A percentile compares a stretch with the other conserved stretches of the same genome.
These are phyloP conservation scores for Aspergillus novofumigatus DNA, from an alignment of 2,329 filamentous ascomycete species.

Conservation along the genomic window DNA sequence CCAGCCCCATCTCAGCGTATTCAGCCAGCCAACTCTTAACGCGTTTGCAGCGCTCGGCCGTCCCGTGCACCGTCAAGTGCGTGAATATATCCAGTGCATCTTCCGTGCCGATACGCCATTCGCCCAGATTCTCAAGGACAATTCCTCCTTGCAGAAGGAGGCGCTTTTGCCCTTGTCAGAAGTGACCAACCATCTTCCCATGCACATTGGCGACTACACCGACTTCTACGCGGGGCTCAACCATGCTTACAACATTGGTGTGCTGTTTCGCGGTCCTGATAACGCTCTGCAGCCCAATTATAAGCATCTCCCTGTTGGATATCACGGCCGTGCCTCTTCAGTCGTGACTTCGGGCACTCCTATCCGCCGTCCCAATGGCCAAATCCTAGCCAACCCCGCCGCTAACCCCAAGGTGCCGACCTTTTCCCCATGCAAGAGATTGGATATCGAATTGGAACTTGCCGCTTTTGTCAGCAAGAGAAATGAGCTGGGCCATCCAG, in stretches of 20 bases:
- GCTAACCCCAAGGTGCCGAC: constrained; percentile 59
- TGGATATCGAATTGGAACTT: constrained; percentile 79
- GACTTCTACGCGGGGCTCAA: constrained; percentile 81
- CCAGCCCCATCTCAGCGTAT: constrained; percentile 56
- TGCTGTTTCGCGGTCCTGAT: constrained; percentile 66
- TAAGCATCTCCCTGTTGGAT: constrained; percentile 73
- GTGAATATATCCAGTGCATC: constrained; percentile 64
- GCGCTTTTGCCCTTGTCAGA: constrained; percentile 57
- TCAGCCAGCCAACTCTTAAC: constrained; percentile 64
- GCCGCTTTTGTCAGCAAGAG: constrained; percentile 67
- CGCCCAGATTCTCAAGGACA: constrained; percentile 60
- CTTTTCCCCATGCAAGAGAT: constrained; percentile 59
- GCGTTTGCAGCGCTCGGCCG: constrained; percentile 70
- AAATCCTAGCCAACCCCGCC: constrained; percentile 63
- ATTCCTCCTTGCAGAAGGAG: constrained; percentile 53
- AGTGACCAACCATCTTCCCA: constrained; percentile 65
- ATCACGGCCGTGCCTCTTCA: constrained; percentile 73
- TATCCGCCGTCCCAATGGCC: constrained; percentile 69
- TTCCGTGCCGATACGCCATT: constrained; percentile 57
- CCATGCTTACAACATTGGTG: constrained; percentile 70
- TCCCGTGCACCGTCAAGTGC: constrained; percentile 63
- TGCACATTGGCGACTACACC: constrained; percentile 77
- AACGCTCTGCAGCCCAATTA: constrained; percentile 79
- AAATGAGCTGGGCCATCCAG: constrained; percentile 61
- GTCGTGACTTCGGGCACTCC: constrained; percentile 71